phyloP scores from a whole-genome alignment of 345 rosid genomes.

The Streptanthus diversifolius region DNA sequence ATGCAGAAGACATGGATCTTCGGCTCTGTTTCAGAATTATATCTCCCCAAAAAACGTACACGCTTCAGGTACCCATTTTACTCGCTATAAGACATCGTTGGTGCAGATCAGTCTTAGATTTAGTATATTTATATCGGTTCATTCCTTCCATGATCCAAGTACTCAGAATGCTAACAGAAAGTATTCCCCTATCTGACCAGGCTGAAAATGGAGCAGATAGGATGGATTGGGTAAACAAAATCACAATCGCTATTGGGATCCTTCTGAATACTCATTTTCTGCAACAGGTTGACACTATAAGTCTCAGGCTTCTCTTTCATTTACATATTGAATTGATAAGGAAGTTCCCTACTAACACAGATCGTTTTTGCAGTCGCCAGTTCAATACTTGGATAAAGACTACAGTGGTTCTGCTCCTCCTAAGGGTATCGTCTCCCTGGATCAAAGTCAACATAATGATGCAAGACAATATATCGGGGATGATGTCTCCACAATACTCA shows the following conservation, averaged over 20 bases:
- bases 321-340: neutral
- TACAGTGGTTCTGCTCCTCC: constrained; percentile 33
- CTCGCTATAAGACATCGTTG: neutral
- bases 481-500: constrained; percentile 52
- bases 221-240: constrained; percentile 86
- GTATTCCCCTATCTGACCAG: constrained; percentile 37
- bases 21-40: constrained; percentile 91
- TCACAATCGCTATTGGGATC: constrained; percentile 68
- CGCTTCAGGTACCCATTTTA: constrained; percentile 64
- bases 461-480: constrained; percentile 34
- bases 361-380: constrained; percentile 44
- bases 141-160: neutral
- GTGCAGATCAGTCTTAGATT: neutral
- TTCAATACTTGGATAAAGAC: constrained; percentile 32
- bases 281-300: constrained; percentile 58
- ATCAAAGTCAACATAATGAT: constrained; percentile 32
- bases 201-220: constrained; percentile 91
- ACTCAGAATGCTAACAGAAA: neutral
- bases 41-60: constrained; percentile 70
- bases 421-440: constrained; percentile 34
- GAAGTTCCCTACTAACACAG: constrained; percentile 26
- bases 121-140: neutral
- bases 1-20: constrained; percentile 74
- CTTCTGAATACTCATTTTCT: constrained; percentile 67
- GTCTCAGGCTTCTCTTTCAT: constrained; percentile 3